Percentiles rank a stretch among this genome's conserved stretches.
Conservation (phyloP, 495 filamentous ascomycete genomes). For the Aspergillus ellipticus region DNA sequence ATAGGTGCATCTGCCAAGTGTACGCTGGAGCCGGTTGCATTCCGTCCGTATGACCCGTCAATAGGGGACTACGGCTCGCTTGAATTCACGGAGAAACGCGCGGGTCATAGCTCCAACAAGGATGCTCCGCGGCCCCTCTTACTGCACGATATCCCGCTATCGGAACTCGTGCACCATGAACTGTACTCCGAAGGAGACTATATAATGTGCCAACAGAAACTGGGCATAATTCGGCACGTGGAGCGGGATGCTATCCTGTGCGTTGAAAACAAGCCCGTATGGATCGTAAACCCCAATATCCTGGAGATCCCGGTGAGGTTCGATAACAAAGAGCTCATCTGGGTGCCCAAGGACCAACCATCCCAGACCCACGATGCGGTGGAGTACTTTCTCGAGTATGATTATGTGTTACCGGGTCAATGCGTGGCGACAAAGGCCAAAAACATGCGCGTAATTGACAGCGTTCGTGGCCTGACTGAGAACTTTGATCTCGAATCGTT, state of each 20-base stretch:
- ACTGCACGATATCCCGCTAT: constrained; percentile 12
- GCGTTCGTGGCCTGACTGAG: constrained; percentile 42
- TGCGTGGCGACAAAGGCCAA: constrained; percentile 44
- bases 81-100: constrained; percentile 18
- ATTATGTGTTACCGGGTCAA: constrained; percentile 41
- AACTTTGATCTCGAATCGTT: constrained; percentile 29
- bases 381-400: constrained; percentile 9
- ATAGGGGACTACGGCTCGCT: constrained; percentile 22
- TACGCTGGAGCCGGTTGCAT: constrained; percentile 32
- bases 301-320: constrained; percentile 15
- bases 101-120: not conserved
- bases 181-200: constrained; percentile 18
- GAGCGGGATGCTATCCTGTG: constrained; percentile 21
- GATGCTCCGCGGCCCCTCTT: constrained; percentile 2
- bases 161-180: constrained; percentile 15
- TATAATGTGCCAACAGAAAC: constrained; percentile 23
- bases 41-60: constrained; percentile 12
- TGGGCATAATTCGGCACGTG: constrained; percentile 17
- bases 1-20: constrained; percentile 32
- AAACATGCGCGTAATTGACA: constrained; percentile 44
- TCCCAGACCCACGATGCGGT: constrained; percentile 1
- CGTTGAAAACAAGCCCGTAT: constrained; percentile 12
- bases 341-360: constrained; percentile 2
- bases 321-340: constrained; percentile 7
- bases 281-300: constrained; percentile 7